A percentile compares a stretch with the other conserved stretches of the same genome.
Evolutionary conservation across 2,329 filamentous ascomycete genomes (phyloP).

Genomic region (Alternaria tenuissima): DNA sequence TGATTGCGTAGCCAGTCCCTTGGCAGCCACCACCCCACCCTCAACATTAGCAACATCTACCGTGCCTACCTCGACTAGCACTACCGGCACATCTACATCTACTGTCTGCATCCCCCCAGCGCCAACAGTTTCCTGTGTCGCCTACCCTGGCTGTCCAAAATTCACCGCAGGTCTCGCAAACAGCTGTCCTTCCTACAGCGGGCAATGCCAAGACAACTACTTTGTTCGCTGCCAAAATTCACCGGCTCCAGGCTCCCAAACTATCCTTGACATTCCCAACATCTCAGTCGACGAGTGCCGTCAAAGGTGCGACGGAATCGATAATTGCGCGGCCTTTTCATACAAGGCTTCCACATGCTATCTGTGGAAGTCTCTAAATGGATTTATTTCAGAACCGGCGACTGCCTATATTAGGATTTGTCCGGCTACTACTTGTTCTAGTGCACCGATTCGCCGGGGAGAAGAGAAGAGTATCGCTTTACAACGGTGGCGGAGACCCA

Average conservation of each 20-base stretch:
- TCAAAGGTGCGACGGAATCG: neutral
- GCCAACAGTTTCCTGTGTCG: neutral
- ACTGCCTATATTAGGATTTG: too few relatives aligned
- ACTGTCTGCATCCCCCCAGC: neutral
- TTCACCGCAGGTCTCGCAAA: neutral
- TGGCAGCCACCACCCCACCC: neutral
- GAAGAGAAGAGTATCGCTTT: too few relatives aligned
- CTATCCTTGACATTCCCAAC: neutral
- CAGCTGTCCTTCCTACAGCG: neutral
- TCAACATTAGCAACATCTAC: neutral
- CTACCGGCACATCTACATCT: neutral
- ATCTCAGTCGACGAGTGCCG: neutral
- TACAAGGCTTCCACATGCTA: too few relatives aligned
- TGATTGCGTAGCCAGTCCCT: neutral
- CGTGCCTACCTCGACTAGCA: neutral
- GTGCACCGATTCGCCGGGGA: neutral
- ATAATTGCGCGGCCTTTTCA: neutral
- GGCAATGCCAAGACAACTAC: slow-evolving; percentile 7
- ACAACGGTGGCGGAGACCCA: neutral
- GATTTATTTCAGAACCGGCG: too few relatives aligned
- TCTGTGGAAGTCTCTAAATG: too few relatives aligned
- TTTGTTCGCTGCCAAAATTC: neutral
- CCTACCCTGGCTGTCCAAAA: neutral
- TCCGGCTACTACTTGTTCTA: too few relatives aligned
- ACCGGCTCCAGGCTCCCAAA: neutral